A percentile compares a stretch with the other conserved stretches of the same genome.
These are phyloP conservation scores for Crotalaria pallida DNA, from an alignment of 306 rosid genomes.

Conservation along the genomic window DNA sequence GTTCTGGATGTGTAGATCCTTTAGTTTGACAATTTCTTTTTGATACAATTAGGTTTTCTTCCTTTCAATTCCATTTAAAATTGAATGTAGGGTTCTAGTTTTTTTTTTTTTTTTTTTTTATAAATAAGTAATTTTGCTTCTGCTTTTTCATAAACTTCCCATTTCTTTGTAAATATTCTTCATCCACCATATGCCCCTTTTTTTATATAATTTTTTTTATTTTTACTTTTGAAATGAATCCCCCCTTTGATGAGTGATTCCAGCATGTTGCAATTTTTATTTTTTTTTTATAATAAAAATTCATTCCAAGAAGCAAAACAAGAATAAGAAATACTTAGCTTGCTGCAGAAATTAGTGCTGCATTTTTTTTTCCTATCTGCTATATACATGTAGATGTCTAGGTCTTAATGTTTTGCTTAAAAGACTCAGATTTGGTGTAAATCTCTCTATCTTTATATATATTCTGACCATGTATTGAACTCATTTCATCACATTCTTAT, in stretches of 20 bases:
- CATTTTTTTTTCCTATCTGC: slow-evolving; percentile 3
- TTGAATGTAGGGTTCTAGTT: not conserved
- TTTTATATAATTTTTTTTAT: too few relatives aligned
- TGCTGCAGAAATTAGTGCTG: too few relatives aligned
- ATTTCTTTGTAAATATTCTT: not conserved
- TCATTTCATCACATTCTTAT: not conserved
- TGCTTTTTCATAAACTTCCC: not conserved
- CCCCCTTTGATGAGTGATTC: not conserved
- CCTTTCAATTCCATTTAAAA: not conserved
- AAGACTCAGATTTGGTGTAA: slow-evolving; percentile 16
- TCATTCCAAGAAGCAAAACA: too few relatives aligned
- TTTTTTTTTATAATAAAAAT: too few relatives aligned
- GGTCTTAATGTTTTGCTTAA: slow-evolving; percentile 10
- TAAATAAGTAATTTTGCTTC: too few relatives aligned
- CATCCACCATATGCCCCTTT: not conserved
- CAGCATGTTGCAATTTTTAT: not conserved
- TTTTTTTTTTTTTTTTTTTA: not conserved
- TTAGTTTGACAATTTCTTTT: not conserved
- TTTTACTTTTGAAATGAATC: too few relatives aligned
- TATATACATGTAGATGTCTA: not conserved
- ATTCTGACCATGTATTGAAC: not conserved
- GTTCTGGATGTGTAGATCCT: slow-evolving; percentile 10
- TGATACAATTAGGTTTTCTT: not conserved
- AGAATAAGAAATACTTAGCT: too few relatives aligned
- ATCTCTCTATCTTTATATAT: not conserved